Conservation (phyloP, 139 green algal genomes). For the Edaphochlamys debaryana region DNA sequence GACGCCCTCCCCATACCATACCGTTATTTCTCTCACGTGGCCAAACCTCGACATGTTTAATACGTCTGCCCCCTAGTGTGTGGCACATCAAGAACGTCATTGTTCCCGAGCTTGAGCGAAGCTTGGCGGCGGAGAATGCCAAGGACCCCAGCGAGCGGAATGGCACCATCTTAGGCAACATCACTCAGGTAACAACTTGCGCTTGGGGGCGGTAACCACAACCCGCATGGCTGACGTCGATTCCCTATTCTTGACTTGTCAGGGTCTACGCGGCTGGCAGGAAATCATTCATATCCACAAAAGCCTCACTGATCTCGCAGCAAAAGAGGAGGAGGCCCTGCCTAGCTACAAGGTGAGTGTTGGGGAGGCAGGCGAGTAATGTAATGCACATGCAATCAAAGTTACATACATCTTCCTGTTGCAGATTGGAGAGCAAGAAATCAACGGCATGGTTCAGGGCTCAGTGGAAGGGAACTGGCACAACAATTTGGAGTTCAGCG, state of each 20-base stretch:
- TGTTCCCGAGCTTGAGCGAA: not conserved
- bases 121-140: not conserved
- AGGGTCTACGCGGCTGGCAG: not conserved
- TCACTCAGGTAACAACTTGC: not conserved
- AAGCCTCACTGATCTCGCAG: not conserved
- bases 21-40: no score
- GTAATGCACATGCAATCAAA: no score
- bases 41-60: no score
- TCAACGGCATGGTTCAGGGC: not conserved
- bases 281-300: not conserved
- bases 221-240: no score
- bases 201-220: no score
- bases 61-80: no score
- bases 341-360: not conserved
- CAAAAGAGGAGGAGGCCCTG: not conserved
- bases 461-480: not conserved
- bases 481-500: no score
- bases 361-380: no score
- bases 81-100: not conserved
- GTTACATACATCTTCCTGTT: no score
- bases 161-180: not conserved
- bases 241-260: no score
- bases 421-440: not conserved
- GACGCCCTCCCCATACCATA: no score
- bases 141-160: not conserved